Evolutionary conservation across 805 yeast species (phyloP).

Genomic region (Pichia membranifaciens): DNA sequence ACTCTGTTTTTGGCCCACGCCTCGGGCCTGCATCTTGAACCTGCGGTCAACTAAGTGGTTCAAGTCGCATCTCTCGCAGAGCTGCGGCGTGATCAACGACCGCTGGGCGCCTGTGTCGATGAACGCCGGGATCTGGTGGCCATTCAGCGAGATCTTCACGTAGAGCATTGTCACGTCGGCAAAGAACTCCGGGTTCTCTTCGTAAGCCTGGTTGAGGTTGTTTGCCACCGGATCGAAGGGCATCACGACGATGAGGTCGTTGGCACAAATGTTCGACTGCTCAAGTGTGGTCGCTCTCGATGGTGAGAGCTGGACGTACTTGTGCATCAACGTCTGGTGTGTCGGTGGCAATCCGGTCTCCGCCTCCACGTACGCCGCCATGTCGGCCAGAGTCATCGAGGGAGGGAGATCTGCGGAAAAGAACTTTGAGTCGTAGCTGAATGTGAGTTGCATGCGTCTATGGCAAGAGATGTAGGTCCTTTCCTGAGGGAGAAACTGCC

Average conservation of each 20-base stretch:
- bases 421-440: constrained; percentile 1
- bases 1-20: constrained; percentile 80
- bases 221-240: constrained; percentile 11
- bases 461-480: too few species aligned
- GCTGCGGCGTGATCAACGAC: constrained; percentile 71
- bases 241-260: constrained; percentile 7
- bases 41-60: constrained; percentile 71
- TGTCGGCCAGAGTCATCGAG: constrained; percentile 12
- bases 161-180: constrained; percentile 80
- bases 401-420: constrained; percentile 11
- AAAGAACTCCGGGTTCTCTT: constrained; percentile 86
- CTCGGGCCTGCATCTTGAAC: constrained; percentile 76
- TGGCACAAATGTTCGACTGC: constrained; percentile 4
- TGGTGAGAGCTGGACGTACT: constrained; percentile 8
- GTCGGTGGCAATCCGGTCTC: constrained; percentile 12
- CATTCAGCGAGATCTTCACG: constrained; percentile 72
- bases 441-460: constrained; percentile 7
- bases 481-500: too few species aligned
- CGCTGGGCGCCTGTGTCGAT: constrained; percentile 96
- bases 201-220: constrained; percentile 68
- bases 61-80: constrained; percentile 71
- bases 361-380: constrained; percentile 11
- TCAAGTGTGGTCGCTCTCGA: constrained; percentile 7
- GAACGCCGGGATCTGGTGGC: constrained; percentile 78
- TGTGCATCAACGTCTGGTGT: constrained; percentile 10